Conservation (phyloP, 2,329 filamentous ascomycete species). For the Microdochium nivale region DNA sequence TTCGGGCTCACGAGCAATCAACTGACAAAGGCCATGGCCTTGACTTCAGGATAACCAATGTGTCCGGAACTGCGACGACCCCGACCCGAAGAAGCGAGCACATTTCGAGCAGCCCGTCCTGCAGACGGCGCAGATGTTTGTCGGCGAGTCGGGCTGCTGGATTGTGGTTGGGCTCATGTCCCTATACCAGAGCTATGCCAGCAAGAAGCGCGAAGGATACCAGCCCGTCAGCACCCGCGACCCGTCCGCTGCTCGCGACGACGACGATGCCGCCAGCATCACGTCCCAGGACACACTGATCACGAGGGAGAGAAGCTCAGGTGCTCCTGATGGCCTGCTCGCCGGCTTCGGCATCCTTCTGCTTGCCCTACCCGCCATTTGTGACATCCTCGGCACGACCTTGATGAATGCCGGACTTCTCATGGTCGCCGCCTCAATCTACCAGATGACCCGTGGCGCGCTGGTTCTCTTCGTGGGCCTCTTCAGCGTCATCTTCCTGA, state of each 20-base stretch:
- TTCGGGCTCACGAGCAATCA: not conserved
- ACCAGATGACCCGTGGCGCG: conserved; percentile 96
- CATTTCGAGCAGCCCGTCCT: conserved; percentile 92
- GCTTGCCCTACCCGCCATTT: conserved; percentile 78
- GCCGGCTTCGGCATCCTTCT: conserved; percentile 63
- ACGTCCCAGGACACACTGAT: conserved; percentile 33
- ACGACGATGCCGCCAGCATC: conserved; percentile 36
- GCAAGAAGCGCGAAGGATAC: conserved; percentile 49
- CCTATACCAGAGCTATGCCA: conserved; percentile 51
- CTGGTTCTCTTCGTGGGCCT: conserved; percentile 92
- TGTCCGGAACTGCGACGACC: conserved; percentile 75
- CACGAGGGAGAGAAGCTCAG: conserved; percentile 40
- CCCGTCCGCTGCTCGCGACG: conserved; percentile 33
- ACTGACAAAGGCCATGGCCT: conserved; percentile 9
- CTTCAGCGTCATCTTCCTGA: conserved; percentile 88
- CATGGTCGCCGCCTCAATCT: conserved; percentile 91
- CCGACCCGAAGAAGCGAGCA: conserved; percentile 54
- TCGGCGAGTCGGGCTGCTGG: conserved; percentile 95
- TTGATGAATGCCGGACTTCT: conserved; percentile 94
- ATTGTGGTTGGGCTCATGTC: conserved; percentile 68
- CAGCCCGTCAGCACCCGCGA: conserved; percentile 49
- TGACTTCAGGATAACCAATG: conserved; percentile 80
- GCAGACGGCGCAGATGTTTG: conserved; percentile 96
- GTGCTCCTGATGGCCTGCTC: conserved; percentile 50
- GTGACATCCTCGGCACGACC: conserved; percentile 91